Base-by-base conservation (phyloP, 805 yeast genomes). In the Torulaspora maleeae region DNA sequence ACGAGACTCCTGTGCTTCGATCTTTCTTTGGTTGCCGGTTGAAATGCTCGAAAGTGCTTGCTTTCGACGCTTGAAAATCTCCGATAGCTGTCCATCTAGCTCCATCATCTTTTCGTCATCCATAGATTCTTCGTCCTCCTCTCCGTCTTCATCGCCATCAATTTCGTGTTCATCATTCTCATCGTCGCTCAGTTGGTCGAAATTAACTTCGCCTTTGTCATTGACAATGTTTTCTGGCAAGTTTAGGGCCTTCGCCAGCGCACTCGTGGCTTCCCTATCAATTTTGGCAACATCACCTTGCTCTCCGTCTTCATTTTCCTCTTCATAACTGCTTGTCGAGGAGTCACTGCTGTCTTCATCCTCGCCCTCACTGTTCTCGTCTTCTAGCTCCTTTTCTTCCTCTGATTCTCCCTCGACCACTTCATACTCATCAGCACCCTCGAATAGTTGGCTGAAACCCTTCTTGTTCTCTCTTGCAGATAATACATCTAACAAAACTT, bases 81-180 rank as follows among this genome's bases (percentile, higher is more conserved):
- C 76, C 0, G 96, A 78, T 25, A 91, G 70, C 49, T 88, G 93
- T 17, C 75, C 85, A 61, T 91, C 98, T 56, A 91, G 77, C 16
- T 90, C 95, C 82, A 89, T 80, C 98, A 91, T 91, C 62, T 89
- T 89, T 56, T 90, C 96, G 64, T 90, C 97, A 49, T 90, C 95
- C 95, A 89, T 86, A 0, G 91, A 81, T 53, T 86, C 95, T 41
- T 82, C 86, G 20, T 78, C 82, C 5, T 77, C 75, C 24, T 76
- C 82, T 24, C 73, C 78, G 4, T 74, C 80, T 7, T 69, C 78
- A 29, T 73, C 79, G 3, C 60, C 69, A 28, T 65, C 71, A 11
- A 66, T 71, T 8, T 69, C 61, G 53, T 64, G 59, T 34, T 71
- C 79, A 2, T 61, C 69, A 30, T 66, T 70, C 11, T 67, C 71